phyloP scores from a whole-genome alignment of 2,329 filamentous ascomycete genomes.

The Colletotrichum paranaense region DNA sequence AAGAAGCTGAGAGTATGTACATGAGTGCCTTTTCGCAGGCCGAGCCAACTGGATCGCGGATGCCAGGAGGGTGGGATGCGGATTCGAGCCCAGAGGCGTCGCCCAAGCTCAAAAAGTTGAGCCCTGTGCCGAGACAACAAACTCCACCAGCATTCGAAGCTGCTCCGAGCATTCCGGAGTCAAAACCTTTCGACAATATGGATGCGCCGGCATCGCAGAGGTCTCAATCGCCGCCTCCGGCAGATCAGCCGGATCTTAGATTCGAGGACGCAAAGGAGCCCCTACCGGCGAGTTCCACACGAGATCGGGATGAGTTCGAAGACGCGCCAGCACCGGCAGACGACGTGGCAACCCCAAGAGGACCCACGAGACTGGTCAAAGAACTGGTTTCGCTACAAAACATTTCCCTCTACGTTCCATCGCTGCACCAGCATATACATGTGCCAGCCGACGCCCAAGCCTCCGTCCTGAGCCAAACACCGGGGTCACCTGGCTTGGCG shows the following conservation, averaged over 20 bases:
- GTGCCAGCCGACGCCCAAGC: constrained; percentile 45
- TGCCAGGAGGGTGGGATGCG: constrained; percentile 66
- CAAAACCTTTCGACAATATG: not conserved
- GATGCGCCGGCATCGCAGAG: not conserved
- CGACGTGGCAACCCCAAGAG: constrained; percentile 61
- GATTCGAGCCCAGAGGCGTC: constrained; percentile 42
- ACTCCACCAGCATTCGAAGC: constrained; percentile 1
- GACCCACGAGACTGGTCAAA: constrained; percentile 65
- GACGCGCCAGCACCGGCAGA: constrained; percentile 43
- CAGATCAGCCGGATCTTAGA: constrained; percentile 31
- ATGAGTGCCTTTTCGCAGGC: constrained; percentile 76
- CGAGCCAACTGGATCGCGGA: constrained; percentile 46
- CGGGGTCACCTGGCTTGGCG: constrained; percentile 43
- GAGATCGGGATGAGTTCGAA: not conserved
- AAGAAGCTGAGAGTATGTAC: constrained; percentile 89
- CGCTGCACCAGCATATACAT: constrained; percentile 57
- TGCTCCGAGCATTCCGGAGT: not conserved
- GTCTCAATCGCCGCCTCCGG: constrained; percentile 21
- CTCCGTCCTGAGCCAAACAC: constrained; percentile 42
- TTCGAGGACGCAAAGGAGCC: not conserved
- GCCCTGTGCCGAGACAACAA: not conserved
- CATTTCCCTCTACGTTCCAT: constrained; percentile 67
- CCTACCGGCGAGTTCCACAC: not conserved
- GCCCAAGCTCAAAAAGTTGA: not conserved
- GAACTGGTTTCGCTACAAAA: constrained; percentile 62